These are phyloP conservation scores for Sicyos baderoa DNA, from an alignment of 306 rosid species.

Conservation along the genomic window DNA sequence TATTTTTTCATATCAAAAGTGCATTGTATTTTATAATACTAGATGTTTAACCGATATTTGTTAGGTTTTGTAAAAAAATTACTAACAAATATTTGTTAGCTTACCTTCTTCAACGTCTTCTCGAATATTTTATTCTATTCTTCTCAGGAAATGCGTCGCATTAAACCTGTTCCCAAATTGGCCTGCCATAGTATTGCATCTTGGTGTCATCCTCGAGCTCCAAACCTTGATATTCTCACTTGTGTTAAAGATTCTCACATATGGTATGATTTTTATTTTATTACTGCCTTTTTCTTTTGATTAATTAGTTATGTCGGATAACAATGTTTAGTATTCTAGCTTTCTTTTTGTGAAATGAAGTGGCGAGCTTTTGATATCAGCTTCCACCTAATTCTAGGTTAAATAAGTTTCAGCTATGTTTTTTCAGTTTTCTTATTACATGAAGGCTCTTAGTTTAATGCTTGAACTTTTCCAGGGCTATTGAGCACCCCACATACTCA, in stretches of 20 bases:
- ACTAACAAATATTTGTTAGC: conserved; percentile 15
- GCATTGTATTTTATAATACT: conserved; percentile 19
- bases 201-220: conserved; percentile 99
- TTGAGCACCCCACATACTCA: conserved; percentile 94
- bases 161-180: conserved; percentile 88
- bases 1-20: conserved; percentile 20
- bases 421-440: conserved; percentile 1
- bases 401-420: neutral
- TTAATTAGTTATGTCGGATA: neutral
- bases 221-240: conserved; percentile 93
- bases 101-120: neutral
- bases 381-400: neutral
- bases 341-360: neutral
- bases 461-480: conserved; percentile 61
- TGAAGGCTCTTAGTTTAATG: conserved; percentile 17
- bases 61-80: neutral
- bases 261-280: conserved; percentile 41
- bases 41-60: conserved; percentile 19
- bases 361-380: neutral
- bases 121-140: conserved; percentile 16
- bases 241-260: conserved; percentile 97
- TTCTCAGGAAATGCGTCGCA: conserved; percentile 83
- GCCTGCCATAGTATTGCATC: conserved; percentile 99
- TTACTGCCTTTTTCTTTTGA: neutral
- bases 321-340: neutral